Percentiles rank a stretch among this genome's conserved stretches.
These are phyloP conservation scores for Fusarium sp. DNA, from an alignment of 2,329 filamentous ascomycete genomes.

Conservation along the genomic window DNA sequence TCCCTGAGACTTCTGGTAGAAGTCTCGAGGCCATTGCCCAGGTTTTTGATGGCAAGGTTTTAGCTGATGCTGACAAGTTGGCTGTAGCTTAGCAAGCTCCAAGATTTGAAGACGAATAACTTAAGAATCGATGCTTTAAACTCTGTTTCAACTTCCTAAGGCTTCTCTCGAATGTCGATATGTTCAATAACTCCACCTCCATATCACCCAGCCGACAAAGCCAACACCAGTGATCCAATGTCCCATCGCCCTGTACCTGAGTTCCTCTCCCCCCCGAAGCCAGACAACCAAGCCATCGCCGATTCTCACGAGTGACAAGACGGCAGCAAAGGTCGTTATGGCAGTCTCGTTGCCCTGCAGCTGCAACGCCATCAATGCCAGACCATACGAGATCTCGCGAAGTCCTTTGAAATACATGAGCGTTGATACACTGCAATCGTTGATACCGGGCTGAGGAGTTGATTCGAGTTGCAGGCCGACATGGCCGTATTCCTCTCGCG, in stretches of 20 bases:
- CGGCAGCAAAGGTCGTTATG: conserved; percentile 49
- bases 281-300: conserved; percentile 54
- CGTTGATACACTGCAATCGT: conserved; percentile 44
- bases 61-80: not conserved
- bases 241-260: conserved; percentile 41
- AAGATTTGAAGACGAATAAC: no score
- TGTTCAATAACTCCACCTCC: conserved; percentile 34
- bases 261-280: conserved; percentile 47
- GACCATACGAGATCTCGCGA: conserved; percentile 54
- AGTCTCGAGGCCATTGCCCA: conserved; percentile 1
- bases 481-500: conserved; percentile 44
- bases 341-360: conserved; percentile 49
- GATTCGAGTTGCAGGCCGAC: conserved; percentile 46
- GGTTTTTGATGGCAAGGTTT: not conserved
- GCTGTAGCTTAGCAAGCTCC: not conserved
- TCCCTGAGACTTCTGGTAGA: conserved; percentile 22
- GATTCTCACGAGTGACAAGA: conserved; percentile 51
- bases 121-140: no score
- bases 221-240: conserved; percentile 49
- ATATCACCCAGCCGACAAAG: conserved; percentile 48
- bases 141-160: no score
- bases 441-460: not conserved
- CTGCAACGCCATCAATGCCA: conserved; percentile 49
- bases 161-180: not conserved
- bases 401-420: conserved; percentile 56